Percentiles rank a stretch among this genome's conserved stretches.
Evolutionary conservation across 139 green algal genomes (phyloP).

Genomic region (Dunaliella primolecta): DNA sequence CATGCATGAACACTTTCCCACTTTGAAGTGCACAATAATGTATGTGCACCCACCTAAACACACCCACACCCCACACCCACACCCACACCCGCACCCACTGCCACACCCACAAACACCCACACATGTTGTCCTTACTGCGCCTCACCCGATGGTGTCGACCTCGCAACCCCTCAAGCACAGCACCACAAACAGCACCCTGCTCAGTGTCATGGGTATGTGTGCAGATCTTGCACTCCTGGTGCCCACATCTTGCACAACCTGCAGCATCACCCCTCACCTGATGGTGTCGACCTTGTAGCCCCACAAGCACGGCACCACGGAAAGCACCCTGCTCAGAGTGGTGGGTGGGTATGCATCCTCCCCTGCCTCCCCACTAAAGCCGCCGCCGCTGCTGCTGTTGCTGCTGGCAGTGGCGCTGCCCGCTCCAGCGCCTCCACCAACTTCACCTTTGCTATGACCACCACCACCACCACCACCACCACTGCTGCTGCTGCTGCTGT

Average conservation of each 20-base stretch:
- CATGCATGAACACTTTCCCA: no score
- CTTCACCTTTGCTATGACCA: not conserved
- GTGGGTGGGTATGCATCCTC: not conserved
- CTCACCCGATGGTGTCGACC: not conserved
- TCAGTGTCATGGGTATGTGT: no score
- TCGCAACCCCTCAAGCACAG: not conserved
- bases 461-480: not conserved
- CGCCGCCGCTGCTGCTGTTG: not conserved
- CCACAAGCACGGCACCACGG: not conserved
- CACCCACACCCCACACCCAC: not conserved
- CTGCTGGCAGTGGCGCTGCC: not conserved
- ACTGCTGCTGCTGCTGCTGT: not conserved
- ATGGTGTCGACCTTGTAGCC: not conserved
- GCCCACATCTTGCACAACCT: no score
- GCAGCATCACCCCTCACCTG: no score
- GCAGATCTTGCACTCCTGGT: no score
- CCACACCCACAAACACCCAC: not conserved
- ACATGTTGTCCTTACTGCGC: not conserved
- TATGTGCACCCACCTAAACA: no score
- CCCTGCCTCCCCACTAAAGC: no score
- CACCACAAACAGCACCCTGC: no score
- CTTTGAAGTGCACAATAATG: no score
- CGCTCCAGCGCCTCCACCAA: not conserved
- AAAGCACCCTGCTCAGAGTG: not conserved
- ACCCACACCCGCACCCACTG: not conserved